Conservation (phyloP, 768 basidiomycete species). For the Pleurotus tuoliensis region DNA sequence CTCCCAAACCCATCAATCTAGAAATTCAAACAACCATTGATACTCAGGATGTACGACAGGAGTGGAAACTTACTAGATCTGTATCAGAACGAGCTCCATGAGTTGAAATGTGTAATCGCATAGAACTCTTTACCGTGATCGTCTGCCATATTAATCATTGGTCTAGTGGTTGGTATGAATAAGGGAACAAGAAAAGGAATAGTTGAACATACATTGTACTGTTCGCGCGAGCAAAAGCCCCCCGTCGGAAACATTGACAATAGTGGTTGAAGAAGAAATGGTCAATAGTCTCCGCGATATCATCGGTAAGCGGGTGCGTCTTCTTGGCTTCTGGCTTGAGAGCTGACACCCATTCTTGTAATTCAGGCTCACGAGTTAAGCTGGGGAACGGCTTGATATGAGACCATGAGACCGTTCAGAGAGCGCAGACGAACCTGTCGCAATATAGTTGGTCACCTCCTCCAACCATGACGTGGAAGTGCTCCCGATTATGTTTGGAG, state of each 20-base stretch:
- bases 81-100: background rate
- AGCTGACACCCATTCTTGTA: constrained; percentile 79
- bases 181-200: constrained; percentile 2
- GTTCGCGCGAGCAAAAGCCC: constrained; percentile 89
- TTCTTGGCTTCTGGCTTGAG: constrained; percentile 59
- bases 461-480: constrained; percentile 90
- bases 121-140: constrained; percentile 62
- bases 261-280: constrained; percentile 91
- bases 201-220: constrained; percentile 70
- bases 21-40: background rate
- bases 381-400: constrained; percentile 27
- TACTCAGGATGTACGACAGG: background rate
- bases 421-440: constrained; percentile 49
- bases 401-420: background rate
- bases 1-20: constrained; percentile 84
- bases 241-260: constrained; percentile 79
- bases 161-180: constrained; percentile 35
- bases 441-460: constrained; percentile 94
- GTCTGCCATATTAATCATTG: constrained; percentile 90
- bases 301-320: constrained; percentile 55
- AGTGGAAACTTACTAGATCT: constrained; percentile 22
- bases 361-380: constrained; percentile 80
- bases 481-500: constrained; percentile 68
- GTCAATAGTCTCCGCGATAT: constrained; percentile 75
- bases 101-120: background rate